Conservation (phyloP, 768 basidiomycete species). For the Mycena polygramma region DNA sequence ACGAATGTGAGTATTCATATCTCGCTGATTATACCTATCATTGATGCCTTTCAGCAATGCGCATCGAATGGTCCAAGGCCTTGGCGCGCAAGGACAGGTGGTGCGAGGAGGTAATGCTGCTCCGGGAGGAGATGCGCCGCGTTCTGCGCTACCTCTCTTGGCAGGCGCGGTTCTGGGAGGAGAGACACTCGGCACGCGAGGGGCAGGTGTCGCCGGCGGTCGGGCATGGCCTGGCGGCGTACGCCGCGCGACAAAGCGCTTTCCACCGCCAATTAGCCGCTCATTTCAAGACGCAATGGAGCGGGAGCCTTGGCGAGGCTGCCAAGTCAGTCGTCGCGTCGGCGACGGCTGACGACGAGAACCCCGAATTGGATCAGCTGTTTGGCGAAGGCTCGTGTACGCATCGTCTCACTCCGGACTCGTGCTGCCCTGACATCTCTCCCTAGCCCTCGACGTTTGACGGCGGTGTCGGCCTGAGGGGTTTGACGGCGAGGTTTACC, state of each 20-base stretch:
- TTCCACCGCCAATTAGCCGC: neutral
- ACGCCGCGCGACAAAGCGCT: neutral
- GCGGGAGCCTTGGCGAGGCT: neutral
- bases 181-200: neutral
- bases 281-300: neutral
- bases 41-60: no score
- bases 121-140: constrained; percentile 31
- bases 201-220: neutral
- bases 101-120: neutral
- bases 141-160: constrained; percentile 9
- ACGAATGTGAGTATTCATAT: constrained; percentile 17
- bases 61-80: constrained; percentile 33
- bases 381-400: neutral
- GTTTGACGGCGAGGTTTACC: no score
- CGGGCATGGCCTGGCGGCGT: neutral
- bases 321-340: neutral
- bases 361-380: neutral
- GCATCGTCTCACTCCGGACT: no score
- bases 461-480: no score
- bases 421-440: no score
- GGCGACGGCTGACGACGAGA: neutral
- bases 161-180: neutral
- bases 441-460: no score
- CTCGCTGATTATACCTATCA: neutral
- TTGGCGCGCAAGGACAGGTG: constrained; percentile 21